Evolutionary conservation across 805 yeast genomes (phyloP).

Genomic region (Pichia insulana): DNA sequence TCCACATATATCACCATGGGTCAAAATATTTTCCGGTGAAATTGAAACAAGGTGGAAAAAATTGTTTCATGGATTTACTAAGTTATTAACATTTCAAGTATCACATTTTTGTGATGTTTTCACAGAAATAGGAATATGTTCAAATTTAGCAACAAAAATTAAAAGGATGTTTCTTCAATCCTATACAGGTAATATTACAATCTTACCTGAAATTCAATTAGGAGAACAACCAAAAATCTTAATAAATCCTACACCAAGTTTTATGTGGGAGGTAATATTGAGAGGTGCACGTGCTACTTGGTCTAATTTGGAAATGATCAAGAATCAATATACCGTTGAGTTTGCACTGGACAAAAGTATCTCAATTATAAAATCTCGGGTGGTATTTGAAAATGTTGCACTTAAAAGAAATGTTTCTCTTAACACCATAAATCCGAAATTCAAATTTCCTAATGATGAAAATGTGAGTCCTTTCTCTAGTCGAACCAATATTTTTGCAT

Average conservation of each 20-base stretch:
- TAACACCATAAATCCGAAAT: not conserved
- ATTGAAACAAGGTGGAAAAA: constrained; percentile 32
- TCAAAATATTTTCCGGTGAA: constrained; percentile 46
- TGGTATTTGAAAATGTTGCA: constrained; percentile 30
- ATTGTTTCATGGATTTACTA: constrained; percentile 42
- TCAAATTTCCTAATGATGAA: not conserved
- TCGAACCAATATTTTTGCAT: not conserved
- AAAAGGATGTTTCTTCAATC: constrained; percentile 74
- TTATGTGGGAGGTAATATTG: constrained; percentile 55
- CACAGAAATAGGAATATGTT: constrained; percentile 68
- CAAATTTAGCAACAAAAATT: constrained; percentile 62
- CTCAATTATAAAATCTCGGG: constrained; percentile 51
- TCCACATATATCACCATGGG: constrained; percentile 88
- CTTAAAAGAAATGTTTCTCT: not conserved
- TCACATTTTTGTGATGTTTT: constrained; percentile 68
- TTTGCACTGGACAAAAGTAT: constrained; percentile 79
- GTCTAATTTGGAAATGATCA: constrained; percentile 81
- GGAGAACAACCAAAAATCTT: constrained; percentile 55
- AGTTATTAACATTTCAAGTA: constrained; percentile 55
- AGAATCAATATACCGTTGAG: constrained; percentile 86
- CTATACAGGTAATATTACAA: constrained; percentile 91
- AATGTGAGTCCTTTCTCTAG: not conserved
- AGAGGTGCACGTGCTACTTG: constrained; percentile 91
- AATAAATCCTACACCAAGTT: constrained; percentile 75
- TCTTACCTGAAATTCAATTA: constrained; percentile 65